Conservation (phyloP, 2,329 filamentous ascomycete species). For the Cladosporium sp. region DNA sequence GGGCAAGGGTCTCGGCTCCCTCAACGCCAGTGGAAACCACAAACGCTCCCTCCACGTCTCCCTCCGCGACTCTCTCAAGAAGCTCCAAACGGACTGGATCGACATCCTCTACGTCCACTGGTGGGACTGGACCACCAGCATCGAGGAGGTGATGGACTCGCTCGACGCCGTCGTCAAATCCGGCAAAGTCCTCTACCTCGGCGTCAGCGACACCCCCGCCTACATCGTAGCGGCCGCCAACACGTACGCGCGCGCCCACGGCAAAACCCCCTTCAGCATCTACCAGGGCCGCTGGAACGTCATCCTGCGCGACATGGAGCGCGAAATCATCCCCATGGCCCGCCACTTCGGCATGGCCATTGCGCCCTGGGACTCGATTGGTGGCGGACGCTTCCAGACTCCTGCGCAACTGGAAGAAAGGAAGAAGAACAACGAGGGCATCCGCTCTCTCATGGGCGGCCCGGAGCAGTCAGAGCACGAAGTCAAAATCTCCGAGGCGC, state of each 20-base stretch:
- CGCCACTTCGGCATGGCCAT: slow-evolving; percentile 56
- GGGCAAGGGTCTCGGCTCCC: slow-evolving; percentile 13
- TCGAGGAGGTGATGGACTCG: slow-evolving; percentile 64
- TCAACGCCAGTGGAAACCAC: slow-evolving; percentile 57
- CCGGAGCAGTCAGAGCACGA: slow-evolving; percentile 41
- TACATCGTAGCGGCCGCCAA: slow-evolving; percentile 31
- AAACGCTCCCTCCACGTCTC: slow-evolving; percentile 57
- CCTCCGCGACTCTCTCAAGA: slow-evolving; percentile 36
- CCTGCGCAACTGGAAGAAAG: slow-evolving; percentile 43
- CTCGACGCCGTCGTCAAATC: slow-evolving; percentile 38
- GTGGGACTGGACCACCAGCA: slow-evolving; percentile 63
- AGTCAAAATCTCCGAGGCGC: slow-evolving; percentile 49
- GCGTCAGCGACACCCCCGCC: slow-evolving; percentile 41
- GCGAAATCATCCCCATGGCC: slow-evolving; percentile 45
- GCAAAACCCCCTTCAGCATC: slow-evolving; percentile 64
- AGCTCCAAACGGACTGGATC: slow-evolving; percentile 64
- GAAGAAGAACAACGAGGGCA: slow-evolving; percentile 33
- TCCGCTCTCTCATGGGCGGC: slow-evolving; percentile 23
- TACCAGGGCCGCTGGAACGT: slow-evolving; percentile 64
- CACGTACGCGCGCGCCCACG: slow-evolving; percentile 60
- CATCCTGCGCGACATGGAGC: slow-evolving; percentile 54
- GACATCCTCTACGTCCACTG: slow-evolving; percentile 48
- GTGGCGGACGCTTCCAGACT: slow-evolving; percentile 37
- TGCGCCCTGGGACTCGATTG: slow-evolving; percentile 51
- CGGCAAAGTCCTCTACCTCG: slow-evolving; percentile 43